Evolutionary conservation across 129 eudicot species (phyloP).

Genomic region (sunflower (Helianthus annuus)): HanXRQr2.0-SUNRISE NC_035437.2:147147198-147147697

Average conservation of each 20-base stretch:
- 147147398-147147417: constrained; percentile 1
- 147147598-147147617: neutral
- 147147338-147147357: constrained; percentile 1
- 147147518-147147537: neutral
- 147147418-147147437: too few species aligned
- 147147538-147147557: neutral
- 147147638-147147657: too few species aligned
- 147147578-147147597: neutral
- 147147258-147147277: neutral
- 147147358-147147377: neutral
- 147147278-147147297: neutral
- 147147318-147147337: constrained; percentile 11
- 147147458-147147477: constrained; percentile 17
- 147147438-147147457: constrained; percentile 7
- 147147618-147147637: too few species aligned
- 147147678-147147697: too few species aligned
- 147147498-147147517: neutral
- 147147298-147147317: constrained; percentile 14
- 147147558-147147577: too few species aligned
- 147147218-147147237: constrained; percentile 4
- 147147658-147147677: too few species aligned
- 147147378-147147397: constrained; percentile 1
- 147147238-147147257: constrained; percentile 21
- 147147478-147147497: constrained; percentile 6
- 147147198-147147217: neutral